Evolutionary conservation across 352 stramenopile species (phyloP).

Genomic region (Pythium pyrilobum): DNA sequence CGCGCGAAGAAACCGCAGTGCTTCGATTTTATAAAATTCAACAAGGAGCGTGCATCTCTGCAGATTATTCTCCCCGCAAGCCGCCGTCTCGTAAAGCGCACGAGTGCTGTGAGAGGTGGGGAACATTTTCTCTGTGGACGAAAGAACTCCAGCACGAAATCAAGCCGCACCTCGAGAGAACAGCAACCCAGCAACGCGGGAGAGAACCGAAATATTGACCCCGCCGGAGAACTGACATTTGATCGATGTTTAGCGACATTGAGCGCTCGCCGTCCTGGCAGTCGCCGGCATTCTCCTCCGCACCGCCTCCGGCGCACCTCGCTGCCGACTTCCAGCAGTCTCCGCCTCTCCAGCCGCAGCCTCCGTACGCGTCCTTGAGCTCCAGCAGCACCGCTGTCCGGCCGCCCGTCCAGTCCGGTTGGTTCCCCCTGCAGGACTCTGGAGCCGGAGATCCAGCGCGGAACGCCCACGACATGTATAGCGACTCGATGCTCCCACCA

Average conservation of each 20-base stretch:
- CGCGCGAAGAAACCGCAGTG: conserved; percentile 11
- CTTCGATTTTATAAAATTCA: no score
- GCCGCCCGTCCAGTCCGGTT: conserved; percentile 33
- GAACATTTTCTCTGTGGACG: neutral
- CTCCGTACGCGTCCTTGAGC: conserved; percentile 1
- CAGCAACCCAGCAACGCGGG: neutral
- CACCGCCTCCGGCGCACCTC: neutral
- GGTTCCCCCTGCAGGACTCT: conserved; percentile 43
- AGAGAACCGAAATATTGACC: neutral
- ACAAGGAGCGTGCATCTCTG: no score
- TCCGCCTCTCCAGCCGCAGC: neutral
- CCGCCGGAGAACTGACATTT: neutral
- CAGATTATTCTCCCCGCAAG: no score
- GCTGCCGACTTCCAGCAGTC: conserved; percentile 3
- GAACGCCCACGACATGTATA: conserved; percentile 15
- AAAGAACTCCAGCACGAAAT: neutral
- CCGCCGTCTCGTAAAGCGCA: no score
- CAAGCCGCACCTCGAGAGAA: neutral
- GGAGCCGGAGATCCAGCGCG: conserved; percentile 4
- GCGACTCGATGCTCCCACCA: conserved; percentile 9
- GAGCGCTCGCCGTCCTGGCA: conserved; percentile 22
- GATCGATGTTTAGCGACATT: conserved; percentile 21
- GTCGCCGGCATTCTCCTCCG: neutral
- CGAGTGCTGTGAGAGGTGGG: no score
- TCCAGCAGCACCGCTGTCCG: conserved; percentile 1